Evolutionary conservation across 768 basidiomycete species (phyloP).

Genomic region (Psilocybe tampanensis): DNA sequence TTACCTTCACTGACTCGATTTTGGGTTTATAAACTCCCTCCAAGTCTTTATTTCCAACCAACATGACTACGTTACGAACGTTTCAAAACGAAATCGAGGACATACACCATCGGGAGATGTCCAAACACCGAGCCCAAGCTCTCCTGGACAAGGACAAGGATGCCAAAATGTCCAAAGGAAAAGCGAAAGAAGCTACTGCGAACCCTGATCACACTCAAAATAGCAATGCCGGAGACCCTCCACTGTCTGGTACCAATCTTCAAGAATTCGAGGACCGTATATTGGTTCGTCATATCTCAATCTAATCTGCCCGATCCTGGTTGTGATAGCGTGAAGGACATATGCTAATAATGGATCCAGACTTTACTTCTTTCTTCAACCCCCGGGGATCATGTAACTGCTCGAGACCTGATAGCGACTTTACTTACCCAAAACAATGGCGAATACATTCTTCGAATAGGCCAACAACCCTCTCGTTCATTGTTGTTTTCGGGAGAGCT

Average conservation of each 20-base stretch:
- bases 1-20: constrained; percentile 18
- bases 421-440: constrained; percentile 70
- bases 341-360: constrained; percentile 31
- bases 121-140: constrained; percentile 56
- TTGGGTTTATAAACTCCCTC: background rate
- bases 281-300: constrained; percentile 39
- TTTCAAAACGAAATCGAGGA: constrained; percentile 82
- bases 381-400: constrained; percentile 48
- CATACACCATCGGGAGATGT: constrained; percentile 67
- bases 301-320: constrained; percentile 5
- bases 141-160: constrained; percentile 36
- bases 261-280: constrained; percentile 57
- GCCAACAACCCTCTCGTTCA: constrained; percentile 60
- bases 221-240: constrained; percentile 9
- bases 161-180: constrained; percentile 40
- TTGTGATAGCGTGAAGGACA: background rate
- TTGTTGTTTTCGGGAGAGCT: constrained; percentile 59
- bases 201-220: constrained; percentile 1
- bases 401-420: constrained; percentile 65
- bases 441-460: constrained; percentile 77
- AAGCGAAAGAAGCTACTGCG: constrained; percentile 39
- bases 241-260: constrained; percentile 22
- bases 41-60: background rate
- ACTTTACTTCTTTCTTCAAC: constrained; percentile 44
- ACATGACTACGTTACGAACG: constrained; percentile 58